Conservation (phyloP, 1,284 basidiomycete species). For the Earliella scabrosa region DNA sequence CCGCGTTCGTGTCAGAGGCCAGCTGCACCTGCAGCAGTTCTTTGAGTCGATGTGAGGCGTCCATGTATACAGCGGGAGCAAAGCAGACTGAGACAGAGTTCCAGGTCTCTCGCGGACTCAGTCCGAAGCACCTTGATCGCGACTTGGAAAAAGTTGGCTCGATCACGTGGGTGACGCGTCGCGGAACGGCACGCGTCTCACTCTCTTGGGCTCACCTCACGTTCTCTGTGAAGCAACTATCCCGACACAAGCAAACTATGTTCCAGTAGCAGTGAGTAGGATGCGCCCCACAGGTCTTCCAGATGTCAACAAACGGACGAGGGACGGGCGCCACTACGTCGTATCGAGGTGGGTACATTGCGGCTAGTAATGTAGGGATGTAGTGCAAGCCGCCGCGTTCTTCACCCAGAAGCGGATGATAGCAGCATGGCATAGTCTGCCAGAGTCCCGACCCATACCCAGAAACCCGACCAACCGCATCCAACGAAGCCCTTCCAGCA, state of each 20-base stretch:
- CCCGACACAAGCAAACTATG: neutral
- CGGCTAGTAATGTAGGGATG: too few species aligned
- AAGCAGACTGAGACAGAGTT: neutral
- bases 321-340: too few species aligned
- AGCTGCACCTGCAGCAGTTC: slow-evolving; percentile 72
- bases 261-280: too few species aligned
- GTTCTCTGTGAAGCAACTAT: neutral
- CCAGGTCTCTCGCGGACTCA: neutral
- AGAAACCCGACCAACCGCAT: slow-evolving; percentile 89
- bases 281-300: too few species aligned
- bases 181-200: neutral
- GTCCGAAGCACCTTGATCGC: neutral
- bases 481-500: slow-evolving; percentile 93
- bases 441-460: slow-evolving; percentile 85
- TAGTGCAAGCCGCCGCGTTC: too few species aligned
- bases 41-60: slow-evolving; percentile 55
- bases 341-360: too few species aligned
- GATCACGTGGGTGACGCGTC: slow-evolving; percentile 24
- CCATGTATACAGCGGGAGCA: slow-evolving; percentile 20
- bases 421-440: slow-evolving; percentile 69
- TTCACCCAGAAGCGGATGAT: slow-evolving; percentile 3
- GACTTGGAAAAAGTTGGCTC: slow-evolving; percentile 12
- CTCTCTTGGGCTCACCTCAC: neutral
- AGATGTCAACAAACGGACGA: too few species aligned
- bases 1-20: slow-evolving; percentile 64